Conservation (phyloP, 306 rosid genomes). For the Arachis hypogaea region DNA sequence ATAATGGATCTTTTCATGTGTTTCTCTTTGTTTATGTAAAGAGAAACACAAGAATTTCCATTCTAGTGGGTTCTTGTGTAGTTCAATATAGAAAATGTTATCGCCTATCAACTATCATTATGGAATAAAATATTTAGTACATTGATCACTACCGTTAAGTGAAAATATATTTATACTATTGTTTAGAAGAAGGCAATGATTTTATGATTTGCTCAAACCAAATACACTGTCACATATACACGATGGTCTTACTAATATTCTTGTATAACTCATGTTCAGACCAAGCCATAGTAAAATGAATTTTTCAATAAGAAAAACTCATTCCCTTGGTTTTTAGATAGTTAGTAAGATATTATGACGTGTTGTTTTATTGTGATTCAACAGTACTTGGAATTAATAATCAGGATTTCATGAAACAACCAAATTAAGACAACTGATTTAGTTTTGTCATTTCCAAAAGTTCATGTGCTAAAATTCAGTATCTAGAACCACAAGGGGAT, state of each 20-base stretch:
- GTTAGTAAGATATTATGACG: neutral
- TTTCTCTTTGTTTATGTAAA: neutral
- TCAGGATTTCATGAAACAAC: neutral
- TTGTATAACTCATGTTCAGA: too few relatives aligned
- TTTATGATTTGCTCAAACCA: too few relatives aligned
- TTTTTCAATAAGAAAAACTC: too few relatives aligned
- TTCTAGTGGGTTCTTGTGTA: neutral
- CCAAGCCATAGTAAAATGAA: too few relatives aligned
- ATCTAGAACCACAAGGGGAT: neutral
- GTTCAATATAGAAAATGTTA: neutral
- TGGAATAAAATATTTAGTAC: conserved; percentile 7
- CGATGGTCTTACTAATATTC: too few relatives aligned
- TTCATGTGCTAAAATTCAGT: conserved; percentile 1
- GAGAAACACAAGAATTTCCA: neutral
- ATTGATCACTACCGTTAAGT: neutral
- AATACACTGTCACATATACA: too few relatives aligned
- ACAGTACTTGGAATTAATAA: neutral
- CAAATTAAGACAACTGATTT: neutral
- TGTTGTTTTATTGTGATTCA: neutral
- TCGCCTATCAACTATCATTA: neutral
- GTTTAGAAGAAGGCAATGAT: too few relatives aligned
- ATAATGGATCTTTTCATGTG: neutral
- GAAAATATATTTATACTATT: too few relatives aligned
- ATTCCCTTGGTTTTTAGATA: too few relatives aligned
- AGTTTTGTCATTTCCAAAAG: neutral